Conservation (phyloP, 345 rosid genomes). For the Hibiscus trionum region DNA sequence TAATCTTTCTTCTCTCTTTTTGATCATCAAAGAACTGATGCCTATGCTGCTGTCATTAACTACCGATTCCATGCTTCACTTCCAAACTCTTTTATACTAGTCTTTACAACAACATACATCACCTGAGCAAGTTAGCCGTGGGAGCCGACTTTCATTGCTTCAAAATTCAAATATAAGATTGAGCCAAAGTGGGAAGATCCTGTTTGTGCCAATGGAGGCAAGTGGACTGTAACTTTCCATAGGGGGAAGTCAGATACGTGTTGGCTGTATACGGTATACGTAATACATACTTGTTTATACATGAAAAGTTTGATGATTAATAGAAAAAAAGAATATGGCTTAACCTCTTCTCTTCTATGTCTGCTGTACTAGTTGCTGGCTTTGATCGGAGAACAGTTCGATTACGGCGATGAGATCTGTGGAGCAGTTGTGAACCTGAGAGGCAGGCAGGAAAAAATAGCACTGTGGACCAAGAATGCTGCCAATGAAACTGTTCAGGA, state of each 20-base stretch:
- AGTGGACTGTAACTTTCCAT: slow-evolving; percentile 58
- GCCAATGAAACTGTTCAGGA: slow-evolving; percentile 85
- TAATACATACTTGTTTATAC: neutral
- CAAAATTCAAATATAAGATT: no score
- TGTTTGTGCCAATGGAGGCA: slow-evolving; percentile 87
- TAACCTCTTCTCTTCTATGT: neutral
- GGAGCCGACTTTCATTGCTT: no score
- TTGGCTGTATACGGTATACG: slow-evolving; percentile 73
- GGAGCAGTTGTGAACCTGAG: slow-evolving; percentile 85
- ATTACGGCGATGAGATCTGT: slow-evolving; percentile 88
- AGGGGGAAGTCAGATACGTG: slow-evolving; percentile 58
- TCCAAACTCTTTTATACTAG: slow-evolving; percentile 20
- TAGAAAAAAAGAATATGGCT: slow-evolving; percentile 2
- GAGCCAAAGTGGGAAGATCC: slow-evolving; percentile 32
- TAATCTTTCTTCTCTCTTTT: neutral
- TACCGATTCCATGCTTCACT: neutral
- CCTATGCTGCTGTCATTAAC: neutral
- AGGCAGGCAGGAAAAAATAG: slow-evolving; percentile 51
- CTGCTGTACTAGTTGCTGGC: slow-evolving; percentile 47
- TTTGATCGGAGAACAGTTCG: slow-evolving; percentile 92
- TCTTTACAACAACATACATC: slow-evolving; percentile 17
- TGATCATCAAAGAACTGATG: no score
- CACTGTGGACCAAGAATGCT: slow-evolving; percentile 95
- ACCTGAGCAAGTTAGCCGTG: slow-evolving; percentile 43
- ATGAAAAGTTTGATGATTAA: slow-evolving; percentile 1